Conservation (phyloP, 2,329 filamentous ascomycete genomes). For the Ophiostoma montium region DNA sequence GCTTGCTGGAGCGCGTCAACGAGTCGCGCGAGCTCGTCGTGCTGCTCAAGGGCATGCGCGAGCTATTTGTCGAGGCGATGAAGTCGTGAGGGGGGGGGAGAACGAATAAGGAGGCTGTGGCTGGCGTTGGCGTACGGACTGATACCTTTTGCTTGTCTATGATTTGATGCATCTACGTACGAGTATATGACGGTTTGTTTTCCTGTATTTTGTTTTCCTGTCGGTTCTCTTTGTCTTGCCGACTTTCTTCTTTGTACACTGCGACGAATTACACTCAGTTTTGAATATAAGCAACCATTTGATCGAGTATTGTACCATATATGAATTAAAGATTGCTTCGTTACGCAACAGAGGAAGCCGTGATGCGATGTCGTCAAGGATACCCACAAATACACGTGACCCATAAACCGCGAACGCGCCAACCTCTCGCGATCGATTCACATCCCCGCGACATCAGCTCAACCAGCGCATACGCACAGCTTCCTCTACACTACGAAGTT, state of each 20-base stretch:
- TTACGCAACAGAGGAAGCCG: too few relatives aligned
- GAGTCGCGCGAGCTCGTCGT: slow-evolving; percentile 60
- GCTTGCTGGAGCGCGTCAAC: slow-evolving; percentile 65
- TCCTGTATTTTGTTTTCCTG: background rate
- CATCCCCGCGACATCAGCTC: background rate
- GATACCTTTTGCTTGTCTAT: background rate
- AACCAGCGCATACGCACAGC: background rate
- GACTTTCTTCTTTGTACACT: too few relatives aligned
- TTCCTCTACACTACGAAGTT: background rate
- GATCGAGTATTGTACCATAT: background rate
- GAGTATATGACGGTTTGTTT: background rate
- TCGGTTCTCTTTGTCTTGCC: background rate
- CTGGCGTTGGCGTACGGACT: background rate
- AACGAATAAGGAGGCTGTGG: background rate
- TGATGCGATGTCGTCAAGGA: background rate
- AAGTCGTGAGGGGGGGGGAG: slow-evolving; percentile 23
- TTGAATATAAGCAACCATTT: too few relatives aligned
- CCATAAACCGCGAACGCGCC: background rate
- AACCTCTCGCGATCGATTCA: too few relatives aligned
- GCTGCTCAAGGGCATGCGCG: slow-evolving; percentile 70
- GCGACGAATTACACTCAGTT: too few relatives aligned
- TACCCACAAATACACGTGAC: background rate
- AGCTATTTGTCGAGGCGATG: slow-evolving; percentile 57
- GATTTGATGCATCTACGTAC: background rate
- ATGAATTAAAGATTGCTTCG: background rate